A percentile compares a stretch with the other conserved stretches of the same genome.
These are phyloP conservation scores for Suillus cothurnatus DNA, from an alignment of 768 basidiomycete genomes.

Conservation along the genomic window DNA sequence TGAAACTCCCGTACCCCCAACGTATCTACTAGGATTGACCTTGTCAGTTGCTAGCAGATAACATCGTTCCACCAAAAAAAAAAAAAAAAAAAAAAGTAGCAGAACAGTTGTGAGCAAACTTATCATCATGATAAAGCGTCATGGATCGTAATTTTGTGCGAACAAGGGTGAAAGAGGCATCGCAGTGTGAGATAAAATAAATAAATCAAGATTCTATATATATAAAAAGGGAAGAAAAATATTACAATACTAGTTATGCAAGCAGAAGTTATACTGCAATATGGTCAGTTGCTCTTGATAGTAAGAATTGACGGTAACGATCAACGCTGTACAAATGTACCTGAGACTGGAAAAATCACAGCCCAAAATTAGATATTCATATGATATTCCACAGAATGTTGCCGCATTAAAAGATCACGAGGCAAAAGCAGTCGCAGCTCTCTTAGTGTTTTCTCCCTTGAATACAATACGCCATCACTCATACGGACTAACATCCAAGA, in stretches of 20 bases:
- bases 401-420: background rate
- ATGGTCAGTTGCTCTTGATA: constrained; percentile 10
- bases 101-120: background rate
- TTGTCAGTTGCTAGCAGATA: no score
- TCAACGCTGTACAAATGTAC: background rate
- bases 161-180: background rate
- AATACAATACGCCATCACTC: background rate
- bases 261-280: background rate
- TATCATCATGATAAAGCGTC: background rate
- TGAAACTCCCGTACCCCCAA: no score
- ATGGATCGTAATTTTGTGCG: background rate
- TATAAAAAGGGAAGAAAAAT: background rate
- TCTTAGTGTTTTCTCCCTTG: background rate
- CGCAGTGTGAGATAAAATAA: background rate
- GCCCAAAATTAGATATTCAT: background rate
- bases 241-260: background rate
- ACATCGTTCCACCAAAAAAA: no score
- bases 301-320: background rate
- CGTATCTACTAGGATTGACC: no score
- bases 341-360: background rate
- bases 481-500: constrained; percentile 41
- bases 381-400: background rate
- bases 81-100: no score
- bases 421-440: background rate
- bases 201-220: background rate